Percentiles rank a stretch among this genome's conserved stretches.
Evolutionary conservation across 768 basidiomycete genomes (phyloP).

Genomic region (Gymnopilus dilepis): DNA sequence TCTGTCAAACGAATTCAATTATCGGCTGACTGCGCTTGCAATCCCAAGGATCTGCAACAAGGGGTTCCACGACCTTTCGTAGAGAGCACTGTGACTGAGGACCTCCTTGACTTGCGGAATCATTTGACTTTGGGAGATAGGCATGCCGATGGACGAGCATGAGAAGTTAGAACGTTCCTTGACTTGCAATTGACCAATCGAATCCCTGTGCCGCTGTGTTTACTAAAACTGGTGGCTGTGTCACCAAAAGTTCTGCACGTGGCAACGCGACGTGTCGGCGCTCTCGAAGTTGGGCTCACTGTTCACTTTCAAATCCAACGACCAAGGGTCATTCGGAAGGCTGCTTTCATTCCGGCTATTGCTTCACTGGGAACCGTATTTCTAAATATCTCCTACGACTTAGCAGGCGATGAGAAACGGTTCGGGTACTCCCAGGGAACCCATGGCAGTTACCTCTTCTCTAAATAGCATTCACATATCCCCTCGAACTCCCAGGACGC

Average conservation of each 20-base stretch:
- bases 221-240: constrained; percentile 9
- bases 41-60: no score
- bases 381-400: background rate
- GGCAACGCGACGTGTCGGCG: constrained; percentile 12
- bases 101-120: no score
- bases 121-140: no score
- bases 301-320: background rate
- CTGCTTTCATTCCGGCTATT: background rate
- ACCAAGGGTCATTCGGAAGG: background rate
- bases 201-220: no score
- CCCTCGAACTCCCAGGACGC: constrained; percentile 54
- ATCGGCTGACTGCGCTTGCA: no score
- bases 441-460: constrained; percentile 62
- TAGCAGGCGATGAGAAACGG: constrained; percentile 45
- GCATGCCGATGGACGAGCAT: no score
- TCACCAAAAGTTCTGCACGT: constrained; percentile 3
- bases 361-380: background rate
- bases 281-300: background rate
- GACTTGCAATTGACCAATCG: background rate
- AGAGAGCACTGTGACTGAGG: no score
- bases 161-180: no score
- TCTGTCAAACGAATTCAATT: no score
- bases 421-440: constrained; percentile 37
- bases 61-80: no score
- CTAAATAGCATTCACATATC: constrained; percentile 63